These are phyloP conservation scores for Epithele typhae DNA, from an alignment of 768 basidiomycete genomes.

Conservation along the genomic window DNA sequence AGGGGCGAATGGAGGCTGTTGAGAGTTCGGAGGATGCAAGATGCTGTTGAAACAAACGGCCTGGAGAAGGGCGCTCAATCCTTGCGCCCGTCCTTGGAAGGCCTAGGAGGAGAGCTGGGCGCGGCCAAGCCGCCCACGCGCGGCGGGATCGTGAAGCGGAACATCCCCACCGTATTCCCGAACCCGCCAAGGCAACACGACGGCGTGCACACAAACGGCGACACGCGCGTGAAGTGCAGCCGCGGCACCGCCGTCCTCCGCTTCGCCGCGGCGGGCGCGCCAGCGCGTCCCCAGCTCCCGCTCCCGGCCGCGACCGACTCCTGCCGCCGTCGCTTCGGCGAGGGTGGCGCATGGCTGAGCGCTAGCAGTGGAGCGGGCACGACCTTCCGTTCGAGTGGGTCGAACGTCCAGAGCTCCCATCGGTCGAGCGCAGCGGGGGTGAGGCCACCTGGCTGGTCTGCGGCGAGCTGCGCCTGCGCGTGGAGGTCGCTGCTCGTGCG, in stretches of 20 bases:
- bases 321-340: neutral
- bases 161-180: conserved; percentile 71
- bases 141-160: conserved; percentile 26
- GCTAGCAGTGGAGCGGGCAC: conserved; percentile 50
- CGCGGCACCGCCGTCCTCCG: conserved; percentile 39
- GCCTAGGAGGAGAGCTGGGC: neutral
- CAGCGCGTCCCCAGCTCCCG: neutral
- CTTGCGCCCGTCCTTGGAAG: conserved; percentile 7
- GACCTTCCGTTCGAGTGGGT: conserved; percentile 45
- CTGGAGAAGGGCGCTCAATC: too few relatives aligned
- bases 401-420: conserved; percentile 83
- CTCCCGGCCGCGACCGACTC: too few relatives aligned
- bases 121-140: neutral
- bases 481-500: conserved; percentile 22
- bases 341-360: conserved; percentile 30
- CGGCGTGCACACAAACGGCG: conserved; percentile 48
- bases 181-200: conserved; percentile 65
- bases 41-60: too few relatives aligned
- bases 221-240: conserved; percentile 78
- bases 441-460: conserved; percentile 38
- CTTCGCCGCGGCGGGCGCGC: conserved; percentile 3
- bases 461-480: conserved; percentile 1
- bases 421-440: conserved; percentile 64
- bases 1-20: too few relatives aligned
- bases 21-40: too few relatives aligned